These are phyloP conservation scores for Tremellales sp. DNA, from an alignment of 1,284 basidiomycete genomes.

Conservation along the genomic window DNA sequence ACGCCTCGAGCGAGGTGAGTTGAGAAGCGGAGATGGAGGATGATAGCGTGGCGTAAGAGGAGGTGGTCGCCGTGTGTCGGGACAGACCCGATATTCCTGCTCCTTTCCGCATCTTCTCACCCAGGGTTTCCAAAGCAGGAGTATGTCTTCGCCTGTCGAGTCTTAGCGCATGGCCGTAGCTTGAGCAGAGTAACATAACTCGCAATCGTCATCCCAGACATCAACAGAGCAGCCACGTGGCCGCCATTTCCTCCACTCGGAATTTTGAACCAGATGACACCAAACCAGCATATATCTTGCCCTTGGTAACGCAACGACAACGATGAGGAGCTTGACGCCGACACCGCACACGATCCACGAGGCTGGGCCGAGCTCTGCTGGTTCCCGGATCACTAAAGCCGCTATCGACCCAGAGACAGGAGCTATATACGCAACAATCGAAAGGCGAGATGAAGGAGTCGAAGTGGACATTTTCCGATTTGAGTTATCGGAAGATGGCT, in stretches of 20 bases:
- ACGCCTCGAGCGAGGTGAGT: slow-evolving; percentile 70
- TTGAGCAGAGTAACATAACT: no score
- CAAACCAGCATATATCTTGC: no score
- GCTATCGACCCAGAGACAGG: slow-evolving; percentile 64
- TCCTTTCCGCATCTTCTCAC: slow-evolving; percentile 55
- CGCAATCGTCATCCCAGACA: no score
- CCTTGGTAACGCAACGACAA: no score
- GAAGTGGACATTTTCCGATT: slow-evolving; percentile 61
- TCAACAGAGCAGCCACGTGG: no score
- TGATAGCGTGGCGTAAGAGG: slow-evolving; percentile 72
- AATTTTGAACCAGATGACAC: no score
- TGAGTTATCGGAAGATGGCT: slow-evolving; percentile 17
- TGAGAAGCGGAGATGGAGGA: slow-evolving; percentile 71
- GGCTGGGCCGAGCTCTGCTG: no score
- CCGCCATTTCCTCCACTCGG: no score
- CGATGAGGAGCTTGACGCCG: not conserved
- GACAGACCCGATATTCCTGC: slow-evolving; percentile 53
- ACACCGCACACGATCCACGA: not conserved
- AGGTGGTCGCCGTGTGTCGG: slow-evolving; percentile 45
- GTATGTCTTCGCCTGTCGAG: no score
- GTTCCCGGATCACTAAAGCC: slow-evolving; percentile 7
- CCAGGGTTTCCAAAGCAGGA: no score
- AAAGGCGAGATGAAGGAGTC: slow-evolving; percentile 53
- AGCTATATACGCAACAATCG: slow-evolving; percentile 57
- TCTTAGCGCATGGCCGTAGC: no score